Percentiles rank a stretch among this genome's conserved stretches.
Evolutionary conservation across 139 green algal species (phyloP).

Genomic region (Pleodorina starrii): DNA sequence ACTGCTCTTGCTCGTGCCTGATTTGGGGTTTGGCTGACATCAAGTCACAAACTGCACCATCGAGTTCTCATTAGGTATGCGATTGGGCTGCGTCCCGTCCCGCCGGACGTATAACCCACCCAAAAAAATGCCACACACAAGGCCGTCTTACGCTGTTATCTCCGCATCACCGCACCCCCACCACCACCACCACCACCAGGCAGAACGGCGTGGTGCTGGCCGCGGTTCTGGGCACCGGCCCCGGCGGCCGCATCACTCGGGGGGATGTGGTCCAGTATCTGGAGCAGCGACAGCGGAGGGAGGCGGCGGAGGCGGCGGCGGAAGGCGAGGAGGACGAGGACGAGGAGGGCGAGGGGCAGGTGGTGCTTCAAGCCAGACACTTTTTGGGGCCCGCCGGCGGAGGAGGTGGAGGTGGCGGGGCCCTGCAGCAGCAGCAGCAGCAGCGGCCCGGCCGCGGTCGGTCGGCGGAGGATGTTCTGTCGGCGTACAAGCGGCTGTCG

Average conservation of each 20-base stretch:
- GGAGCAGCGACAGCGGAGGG: background rate
- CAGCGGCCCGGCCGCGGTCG: background rate
- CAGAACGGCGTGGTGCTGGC: constrained; percentile 76
- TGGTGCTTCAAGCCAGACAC: background rate
- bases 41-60: too few species aligned
- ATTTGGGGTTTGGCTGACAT: too few species aligned
- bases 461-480: constrained; percentile 14
- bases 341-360: background rate
- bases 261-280: constrained; percentile 62
- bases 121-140: too few species aligned
- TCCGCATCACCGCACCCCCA: too few species aligned
- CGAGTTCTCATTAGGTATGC: too few species aligned
- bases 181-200: too few species aligned
- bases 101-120: too few species aligned
- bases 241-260: constrained; percentile 79
- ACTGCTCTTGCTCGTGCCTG: too few species aligned
- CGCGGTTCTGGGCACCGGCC: constrained; percentile 71
- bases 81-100: too few species aligned
- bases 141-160: too few species aligned
- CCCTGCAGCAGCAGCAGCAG: background rate
- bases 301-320: background rate
- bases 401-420: background rate
- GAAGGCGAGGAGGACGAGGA: background rate
- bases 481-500: constrained; percentile 21
- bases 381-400: background rate